Evolutionary conservation across 805 yeast species (phyloP).

Genomic region (Hanseniaspora clermontiae): DNA sequence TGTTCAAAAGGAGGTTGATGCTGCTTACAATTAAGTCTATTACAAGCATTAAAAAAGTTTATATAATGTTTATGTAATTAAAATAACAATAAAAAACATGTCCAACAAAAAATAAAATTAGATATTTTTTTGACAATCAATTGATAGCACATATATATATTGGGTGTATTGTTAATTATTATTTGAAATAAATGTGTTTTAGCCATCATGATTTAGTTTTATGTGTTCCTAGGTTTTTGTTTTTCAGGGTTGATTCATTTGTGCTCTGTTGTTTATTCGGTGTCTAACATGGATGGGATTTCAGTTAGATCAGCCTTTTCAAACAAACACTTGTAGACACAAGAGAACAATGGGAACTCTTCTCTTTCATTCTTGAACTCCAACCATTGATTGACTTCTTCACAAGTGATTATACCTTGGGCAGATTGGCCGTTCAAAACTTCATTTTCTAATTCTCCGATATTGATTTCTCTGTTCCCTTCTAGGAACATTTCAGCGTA

Average conservation of each 20-base stretch:
- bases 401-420: conserved; percentile 84
- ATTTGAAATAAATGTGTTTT: too few relatives aligned
- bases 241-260: background rate
- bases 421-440: conserved; percentile 91
- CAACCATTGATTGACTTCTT: conserved; percentile 81
- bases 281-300: conserved; percentile 57
- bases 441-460: conserved; percentile 71
- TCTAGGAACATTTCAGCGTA: conserved; percentile 50
- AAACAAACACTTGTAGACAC: conserved; percentile 70
- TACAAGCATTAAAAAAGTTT: background rate
- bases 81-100: background rate
- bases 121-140: too few relatives aligned
- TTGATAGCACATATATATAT: background rate
- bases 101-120: background rate
- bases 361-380: conserved; percentile 32
- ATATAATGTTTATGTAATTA: background rate
- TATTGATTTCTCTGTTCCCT: conserved; percentile 28
- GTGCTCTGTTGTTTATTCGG: background rate
- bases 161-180: too few relatives aligned
- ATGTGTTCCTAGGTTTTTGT: background rate
- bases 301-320: conserved; percentile 61
- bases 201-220: background rate
- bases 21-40: conserved; percentile 14
- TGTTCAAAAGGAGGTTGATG: conserved; percentile 54
- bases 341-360: conserved; percentile 61